Percentiles rank a stretch among this genome's conserved stretches.
phyloP scores from a whole-genome alignment of 306 rosid species.

The Styphnolobium japonicum region DNA sequence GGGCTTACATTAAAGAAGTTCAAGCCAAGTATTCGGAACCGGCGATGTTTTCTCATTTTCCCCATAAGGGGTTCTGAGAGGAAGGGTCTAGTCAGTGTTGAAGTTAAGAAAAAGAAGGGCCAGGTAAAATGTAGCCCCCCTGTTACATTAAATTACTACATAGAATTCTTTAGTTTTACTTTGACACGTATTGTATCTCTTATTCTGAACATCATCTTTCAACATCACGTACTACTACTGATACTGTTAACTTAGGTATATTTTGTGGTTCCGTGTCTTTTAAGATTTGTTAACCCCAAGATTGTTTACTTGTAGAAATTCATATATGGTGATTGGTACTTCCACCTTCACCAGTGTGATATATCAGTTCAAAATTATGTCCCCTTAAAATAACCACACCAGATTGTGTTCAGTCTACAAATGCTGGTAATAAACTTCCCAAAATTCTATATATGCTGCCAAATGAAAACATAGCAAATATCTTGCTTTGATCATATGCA shows the following conservation, averaged over 20 bases:
- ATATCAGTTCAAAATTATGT: neutral
- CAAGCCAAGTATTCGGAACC: conserved; percentile 68
- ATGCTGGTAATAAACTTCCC: neutral
- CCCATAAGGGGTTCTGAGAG: conserved; percentile 90
- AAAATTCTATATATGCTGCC: neutral
- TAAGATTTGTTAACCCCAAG: neutral
- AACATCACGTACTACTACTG: neutral
- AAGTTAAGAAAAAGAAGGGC: conserved; percentile 90
- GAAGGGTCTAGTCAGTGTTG: conserved; percentile 88
- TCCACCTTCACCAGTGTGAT: conserved; percentile 2
- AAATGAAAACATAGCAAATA: neutral
- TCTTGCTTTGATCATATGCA: neutral
- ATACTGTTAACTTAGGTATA: neutral
- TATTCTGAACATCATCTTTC: conserved; percentile 5
- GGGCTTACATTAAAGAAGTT: conserved; percentile 79
- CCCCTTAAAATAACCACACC: neutral
- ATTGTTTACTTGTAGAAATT: conserved; percentile 14
- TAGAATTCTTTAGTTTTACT: neutral
- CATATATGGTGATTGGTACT: neutral
- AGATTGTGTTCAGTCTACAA: neutral
- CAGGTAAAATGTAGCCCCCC: conserved; percentile 52
- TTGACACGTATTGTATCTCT: neutral
- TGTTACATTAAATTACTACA: neutral
- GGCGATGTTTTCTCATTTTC: conserved; percentile 90
- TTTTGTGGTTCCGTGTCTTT: conserved; percentile 13